Percentiles rank a stretch among this genome's conserved stretches.
phyloP scores from a whole-genome alignment of 2,329 filamentous ascomycete genomes.

The Lanzia echinophila region DNA sequence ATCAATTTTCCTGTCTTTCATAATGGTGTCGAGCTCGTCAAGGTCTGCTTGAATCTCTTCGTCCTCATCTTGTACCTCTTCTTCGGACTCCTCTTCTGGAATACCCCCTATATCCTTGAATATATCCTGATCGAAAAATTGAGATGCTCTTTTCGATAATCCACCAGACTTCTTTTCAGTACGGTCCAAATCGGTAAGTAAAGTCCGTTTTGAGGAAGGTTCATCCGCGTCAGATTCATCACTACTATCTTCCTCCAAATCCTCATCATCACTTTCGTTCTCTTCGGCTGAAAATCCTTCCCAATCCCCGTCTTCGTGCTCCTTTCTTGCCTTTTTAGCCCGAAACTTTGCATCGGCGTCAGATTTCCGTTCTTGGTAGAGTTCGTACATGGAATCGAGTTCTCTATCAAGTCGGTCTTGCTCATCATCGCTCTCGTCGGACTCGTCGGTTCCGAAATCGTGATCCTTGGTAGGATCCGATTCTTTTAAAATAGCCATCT shows the following conservation, averaged over 20 bases:
- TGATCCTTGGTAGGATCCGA: conserved; percentile 49
- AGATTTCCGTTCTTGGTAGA: conserved; percentile 74
- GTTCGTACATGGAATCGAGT: conserved; percentile 80
- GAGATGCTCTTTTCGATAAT: conserved; percentile 76
- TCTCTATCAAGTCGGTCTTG: conserved; percentile 77
- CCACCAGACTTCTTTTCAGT: conserved; percentile 44
- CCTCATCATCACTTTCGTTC: conserved; percentile 49
- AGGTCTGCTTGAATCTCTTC: conserved; percentile 36
- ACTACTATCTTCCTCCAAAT: conserved; percentile 55
- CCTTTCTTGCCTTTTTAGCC: conserved; percentile 79
- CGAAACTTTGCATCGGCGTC: conserved; percentile 79
- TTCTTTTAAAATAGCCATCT: conserved; percentile 64
- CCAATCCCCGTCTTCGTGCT: conserved; percentile 83
- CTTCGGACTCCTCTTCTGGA: conserved; percentile 47
- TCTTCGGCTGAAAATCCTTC: conserved; percentile 73
- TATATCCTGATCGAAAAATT: conserved; percentile 92
- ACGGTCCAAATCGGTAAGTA: conserved; percentile 58
- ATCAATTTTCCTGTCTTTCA: conserved; percentile 16
- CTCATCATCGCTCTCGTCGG: conserved; percentile 67
- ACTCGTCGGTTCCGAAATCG: conserved; percentile 50
- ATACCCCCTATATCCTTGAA: conserved; percentile 76
- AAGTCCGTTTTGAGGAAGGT: conserved; percentile 36
- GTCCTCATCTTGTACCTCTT: conserved; percentile 35
- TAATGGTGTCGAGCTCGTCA: conserved; percentile 27
- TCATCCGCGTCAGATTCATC: conserved; percentile 54